Conservation (phyloP, 352 stramenopile genomes). For the Globisporangium rhizosaccharum region DNA sequence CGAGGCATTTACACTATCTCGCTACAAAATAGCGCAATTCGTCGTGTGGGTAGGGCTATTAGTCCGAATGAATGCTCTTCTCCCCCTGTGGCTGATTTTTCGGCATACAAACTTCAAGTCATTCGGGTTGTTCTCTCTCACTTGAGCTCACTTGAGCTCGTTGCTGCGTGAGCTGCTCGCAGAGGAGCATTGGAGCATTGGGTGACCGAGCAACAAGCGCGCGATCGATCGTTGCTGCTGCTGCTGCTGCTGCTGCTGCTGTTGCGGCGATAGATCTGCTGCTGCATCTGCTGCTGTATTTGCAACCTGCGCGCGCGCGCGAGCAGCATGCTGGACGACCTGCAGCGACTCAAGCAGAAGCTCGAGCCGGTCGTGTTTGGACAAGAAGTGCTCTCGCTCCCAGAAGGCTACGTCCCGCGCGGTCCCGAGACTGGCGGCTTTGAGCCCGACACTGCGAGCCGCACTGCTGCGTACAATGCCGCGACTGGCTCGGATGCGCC, state of each 20-base stretch:
- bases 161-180: not conserved
- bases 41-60: not conserved
- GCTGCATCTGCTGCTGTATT: not conserved
- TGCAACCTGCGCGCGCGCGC: not conserved
- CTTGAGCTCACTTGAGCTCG: not conserved
- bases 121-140: not conserved
- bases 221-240: not conserved
- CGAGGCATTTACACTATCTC: not conserved
- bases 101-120: not conserved
- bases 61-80: not conserved
- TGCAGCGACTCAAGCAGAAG: constrained; percentile 57
- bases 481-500: constrained; percentile 8
- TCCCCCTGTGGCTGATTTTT: not conserved
- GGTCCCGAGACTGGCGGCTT: constrained; percentile 59
- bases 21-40: not conserved
- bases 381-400: constrained; percentile 39
- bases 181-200: not conserved
- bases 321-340: constrained; percentile 24
- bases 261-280: not conserved
- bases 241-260: not conserved
- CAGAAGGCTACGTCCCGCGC: constrained; percentile 61
- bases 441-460: constrained; percentile 33
- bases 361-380: constrained; percentile 56
- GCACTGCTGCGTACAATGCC: no score
- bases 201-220: not conserved